Evolutionary conservation across 2,329 filamentous ascomycete genomes (phyloP).

Genomic region (Chaetothyriales sp.): DNA sequence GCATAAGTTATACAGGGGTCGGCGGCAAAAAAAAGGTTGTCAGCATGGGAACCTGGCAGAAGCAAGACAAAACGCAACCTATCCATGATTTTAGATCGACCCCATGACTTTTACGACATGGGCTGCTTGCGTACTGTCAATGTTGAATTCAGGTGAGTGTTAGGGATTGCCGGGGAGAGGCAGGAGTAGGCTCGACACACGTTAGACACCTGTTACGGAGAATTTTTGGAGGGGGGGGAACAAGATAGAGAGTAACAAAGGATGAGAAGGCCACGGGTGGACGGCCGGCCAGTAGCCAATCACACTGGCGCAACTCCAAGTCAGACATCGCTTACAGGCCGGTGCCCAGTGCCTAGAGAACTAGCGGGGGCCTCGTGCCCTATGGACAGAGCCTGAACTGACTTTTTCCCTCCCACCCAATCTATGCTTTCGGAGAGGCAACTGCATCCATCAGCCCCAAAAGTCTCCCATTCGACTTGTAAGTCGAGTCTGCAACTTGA

Average conservation of each 20-base stretch:
- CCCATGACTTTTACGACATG: neutral
- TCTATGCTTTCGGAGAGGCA: neutral
- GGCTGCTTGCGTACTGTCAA: neutral
- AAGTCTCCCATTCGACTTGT: neutral
- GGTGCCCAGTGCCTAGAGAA: neutral
- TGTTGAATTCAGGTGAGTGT: neutral
- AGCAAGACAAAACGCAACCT: neutral
- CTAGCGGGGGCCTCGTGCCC: neutral
- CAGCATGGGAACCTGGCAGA: neutral
- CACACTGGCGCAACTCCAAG: neutral
- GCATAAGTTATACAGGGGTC: neutral
- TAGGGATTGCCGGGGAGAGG: no score
- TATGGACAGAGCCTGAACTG: neutral
- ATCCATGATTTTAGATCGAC: neutral
- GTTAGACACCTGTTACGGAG: neutral
- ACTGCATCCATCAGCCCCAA: neutral
- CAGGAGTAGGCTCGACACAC: neutral
- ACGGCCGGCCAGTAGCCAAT: neutral
- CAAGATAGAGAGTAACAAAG: neutral
- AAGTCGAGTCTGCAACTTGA: neutral
- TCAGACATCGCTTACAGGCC: neutral
- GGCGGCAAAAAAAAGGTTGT: neutral
- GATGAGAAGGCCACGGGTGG: neutral
- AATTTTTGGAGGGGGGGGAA: neutral
- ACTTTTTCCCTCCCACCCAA: no score